Percentiles rank a stretch among this genome's conserved stretches.
Evolutionary conservation across 176 grass and related monocot species (phyloP).

Genomic region (Alopecurus myosuroides): DNA sequence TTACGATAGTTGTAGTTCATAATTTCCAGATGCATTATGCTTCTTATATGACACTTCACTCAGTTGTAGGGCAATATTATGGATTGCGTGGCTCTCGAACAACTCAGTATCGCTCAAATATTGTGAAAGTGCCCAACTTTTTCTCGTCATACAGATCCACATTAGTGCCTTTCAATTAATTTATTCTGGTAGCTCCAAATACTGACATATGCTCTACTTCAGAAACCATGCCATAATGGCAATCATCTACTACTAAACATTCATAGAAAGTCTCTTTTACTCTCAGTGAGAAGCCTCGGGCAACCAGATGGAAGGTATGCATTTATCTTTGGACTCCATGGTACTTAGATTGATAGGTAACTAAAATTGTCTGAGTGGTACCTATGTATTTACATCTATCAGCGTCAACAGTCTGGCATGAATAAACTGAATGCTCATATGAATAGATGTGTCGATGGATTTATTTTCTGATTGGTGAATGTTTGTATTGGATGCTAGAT

Average conservation of each 20-base stretch:
- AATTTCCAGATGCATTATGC: conserved; percentile 7
- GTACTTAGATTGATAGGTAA: background rate
- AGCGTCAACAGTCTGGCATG: too few relatives aligned
- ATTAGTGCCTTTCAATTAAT: background rate
- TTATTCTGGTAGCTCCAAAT: background rate
- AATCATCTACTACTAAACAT: conserved; percentile 73
- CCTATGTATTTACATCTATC: background rate
- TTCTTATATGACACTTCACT: background rate
- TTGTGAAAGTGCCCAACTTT: conserved; percentile 20
- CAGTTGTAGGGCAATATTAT: conserved; percentile 56
- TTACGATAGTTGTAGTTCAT: background rate
- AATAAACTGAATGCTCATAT: too few relatives aligned
- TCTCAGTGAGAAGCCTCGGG: conserved; percentile 77
- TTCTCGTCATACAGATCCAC: background rate
- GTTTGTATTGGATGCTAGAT: too few relatives aligned
- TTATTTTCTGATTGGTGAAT: too few relatives aligned
- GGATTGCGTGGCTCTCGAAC: conserved; percentile 87
- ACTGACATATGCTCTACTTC: conserved; percentile 6
- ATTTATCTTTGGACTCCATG: background rate
- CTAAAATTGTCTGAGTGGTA: background rate
- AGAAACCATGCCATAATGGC: conserved; percentile 53
- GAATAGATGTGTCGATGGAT: too few relatives aligned
- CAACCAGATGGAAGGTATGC: too few relatives aligned
- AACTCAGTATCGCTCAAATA: conserved; percentile 49
- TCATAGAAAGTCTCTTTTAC: conserved; percentile 49